phyloP scores from a whole-genome alignment of 306 rosid genomes.

The Luffa acutangula region DNA sequence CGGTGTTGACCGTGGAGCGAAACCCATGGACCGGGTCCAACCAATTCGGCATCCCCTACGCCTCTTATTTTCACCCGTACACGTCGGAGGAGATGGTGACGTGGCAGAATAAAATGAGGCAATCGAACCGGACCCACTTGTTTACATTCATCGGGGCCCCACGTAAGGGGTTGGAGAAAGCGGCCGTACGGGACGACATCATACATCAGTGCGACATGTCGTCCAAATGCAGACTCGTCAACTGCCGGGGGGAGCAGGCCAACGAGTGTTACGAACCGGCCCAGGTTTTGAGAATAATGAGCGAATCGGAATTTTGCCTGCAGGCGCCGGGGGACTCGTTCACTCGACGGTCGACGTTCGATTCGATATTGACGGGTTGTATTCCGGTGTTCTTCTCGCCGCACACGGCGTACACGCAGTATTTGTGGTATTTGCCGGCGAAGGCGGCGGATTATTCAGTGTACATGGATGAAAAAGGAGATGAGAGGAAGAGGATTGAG shows the following conservation, averaged over 20 bases:
- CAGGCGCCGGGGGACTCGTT: constrained; percentile 77
- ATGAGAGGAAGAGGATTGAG: constrained; percentile 30
- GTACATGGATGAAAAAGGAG: constrained; percentile 39
- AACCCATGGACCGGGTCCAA: constrained; percentile 55
- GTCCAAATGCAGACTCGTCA: constrained; percentile 23
- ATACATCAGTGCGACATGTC: constrained; percentile 40
- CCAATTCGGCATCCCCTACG: constrained; percentile 70
- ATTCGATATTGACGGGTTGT: constrained; percentile 52
- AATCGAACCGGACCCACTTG: constrained; percentile 26
- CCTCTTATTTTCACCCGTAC: constrained; percentile 70
- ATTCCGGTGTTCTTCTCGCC: constrained; percentile 61
- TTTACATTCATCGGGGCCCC: constrained; percentile 60
- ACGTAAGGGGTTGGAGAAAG: constrained; percentile 49
- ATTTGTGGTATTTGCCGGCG: constrained; percentile 43
- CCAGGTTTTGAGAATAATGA: constrained; percentile 36
- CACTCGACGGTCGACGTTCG: constrained; percentile 67
- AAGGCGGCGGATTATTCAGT: constrained; percentile 30
- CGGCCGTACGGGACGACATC: constrained; percentile 44
- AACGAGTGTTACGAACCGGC: constrained; percentile 34
- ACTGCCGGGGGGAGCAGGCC: constrained; percentile 16
- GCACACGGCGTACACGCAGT: constrained; percentile 73
- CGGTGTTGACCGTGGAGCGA: constrained; percentile 82
- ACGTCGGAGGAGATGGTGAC: constrained; percentile 11
- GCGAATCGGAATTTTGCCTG: constrained; percentile 36
- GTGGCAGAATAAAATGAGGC: constrained; percentile 37